Percentiles rank a stretch among this genome's conserved stretches.
Conservation (phyloP, 2,329 filamentous ascomycete species). For the Xylaria sp. region DNA sequence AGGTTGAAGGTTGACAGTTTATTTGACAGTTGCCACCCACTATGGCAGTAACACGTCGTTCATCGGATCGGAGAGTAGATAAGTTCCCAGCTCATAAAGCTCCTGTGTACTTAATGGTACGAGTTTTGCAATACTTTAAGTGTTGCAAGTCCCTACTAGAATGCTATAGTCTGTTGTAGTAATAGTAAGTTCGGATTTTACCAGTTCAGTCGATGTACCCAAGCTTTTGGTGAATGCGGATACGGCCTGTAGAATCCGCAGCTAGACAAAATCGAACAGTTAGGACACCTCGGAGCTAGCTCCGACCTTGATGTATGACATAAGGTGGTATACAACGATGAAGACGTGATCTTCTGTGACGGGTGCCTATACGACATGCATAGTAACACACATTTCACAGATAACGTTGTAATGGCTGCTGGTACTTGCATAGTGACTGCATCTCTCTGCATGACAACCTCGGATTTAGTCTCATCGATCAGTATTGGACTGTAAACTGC, state of each 20-base stretch:
- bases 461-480: constrained; percentile 1
- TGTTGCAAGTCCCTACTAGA: not conserved
- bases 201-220: constrained; percentile 1
- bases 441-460: not conserved
- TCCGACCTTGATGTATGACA: not conserved
- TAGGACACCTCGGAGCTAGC: not conserved
- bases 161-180: not conserved
- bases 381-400: not conserved
- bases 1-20: not conserved
- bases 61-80: not conserved
- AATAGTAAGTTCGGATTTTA: constrained; percentile 4
- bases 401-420: constrained; percentile 1
- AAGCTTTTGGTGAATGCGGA: too few species aligned
- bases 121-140: not conserved
- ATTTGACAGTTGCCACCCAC: not conserved
- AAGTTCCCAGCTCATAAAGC: not conserved
- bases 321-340: not conserved
- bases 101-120: not conserved
- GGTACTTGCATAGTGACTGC: not conserved
- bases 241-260: not conserved
- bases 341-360: not conserved
- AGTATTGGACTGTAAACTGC: not conserved
- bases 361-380: not conserved
- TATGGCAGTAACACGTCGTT: not conserved
- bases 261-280: too few species aligned